Evolutionary conservation across 192 early-diverging fungal species (phyloP).

Genomic region (Gryganskiella cystojenkinii): DNA sequence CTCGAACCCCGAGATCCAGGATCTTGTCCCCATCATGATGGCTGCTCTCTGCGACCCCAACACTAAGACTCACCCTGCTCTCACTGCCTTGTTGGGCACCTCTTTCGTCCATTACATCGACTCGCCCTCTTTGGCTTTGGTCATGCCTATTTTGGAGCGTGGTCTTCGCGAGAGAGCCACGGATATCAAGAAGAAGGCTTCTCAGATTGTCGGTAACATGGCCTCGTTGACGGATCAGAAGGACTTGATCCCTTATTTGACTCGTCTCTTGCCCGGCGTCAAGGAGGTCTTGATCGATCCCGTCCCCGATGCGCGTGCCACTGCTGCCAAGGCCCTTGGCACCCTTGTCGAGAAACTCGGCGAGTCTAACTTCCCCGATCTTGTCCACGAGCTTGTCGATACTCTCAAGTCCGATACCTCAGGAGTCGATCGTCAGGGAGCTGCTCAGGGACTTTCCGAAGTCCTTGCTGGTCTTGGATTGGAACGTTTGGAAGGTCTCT

Average conservation of each 20-base stretch:
- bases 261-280: constrained; percentile 83
- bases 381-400: constrained; percentile 86
- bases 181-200: constrained; percentile 92
- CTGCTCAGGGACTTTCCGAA: constrained; percentile 97
- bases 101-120: constrained; percentile 99
- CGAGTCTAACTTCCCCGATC: constrained; percentile 91
- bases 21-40: constrained; percentile 87
- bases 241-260: constrained; percentile 93
- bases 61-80: constrained; percentile 81
- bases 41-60: constrained; percentile 92
- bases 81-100: constrained; percentile 89
- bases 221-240: constrained; percentile 91
- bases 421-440: constrained; percentile 94
- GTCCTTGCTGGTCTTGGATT: constrained; percentile 91
- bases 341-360: constrained; percentile 92
- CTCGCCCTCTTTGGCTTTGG: constrained; percentile 92
- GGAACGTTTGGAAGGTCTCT: constrained; percentile 82
- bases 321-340: constrained; percentile 93
- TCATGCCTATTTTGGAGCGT: constrained; percentile 94
- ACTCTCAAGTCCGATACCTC: constrained; percentile 92
- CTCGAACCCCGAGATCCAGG: constrained; percentile 97
- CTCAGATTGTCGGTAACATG: constrained; percentile 99
- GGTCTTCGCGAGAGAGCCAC: constrained; percentile 91
- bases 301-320: constrained; percentile 95
- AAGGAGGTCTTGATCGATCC: constrained; percentile 95